phyloP scores from a whole-genome alignment of 1,139 yeast genomes.

The Diutina mesorugosa region DNA sequence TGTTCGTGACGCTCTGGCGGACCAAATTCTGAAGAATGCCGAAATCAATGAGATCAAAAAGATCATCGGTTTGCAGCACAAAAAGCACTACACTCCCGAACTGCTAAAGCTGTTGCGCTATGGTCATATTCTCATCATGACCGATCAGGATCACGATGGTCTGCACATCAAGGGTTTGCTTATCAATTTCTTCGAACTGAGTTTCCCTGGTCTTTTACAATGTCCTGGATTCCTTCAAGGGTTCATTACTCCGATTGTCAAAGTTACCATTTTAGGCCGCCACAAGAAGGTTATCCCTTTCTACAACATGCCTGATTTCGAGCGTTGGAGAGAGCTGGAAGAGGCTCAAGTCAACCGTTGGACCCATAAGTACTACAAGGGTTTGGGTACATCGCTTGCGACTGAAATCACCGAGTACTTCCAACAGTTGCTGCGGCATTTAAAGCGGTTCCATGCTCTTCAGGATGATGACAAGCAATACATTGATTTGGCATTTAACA shows the following conservation, averaged over 20 bases:
- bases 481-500: conserved; percentile 89
- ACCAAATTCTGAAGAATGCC: conserved; percentile 81
- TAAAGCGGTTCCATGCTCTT: conserved; percentile 74
- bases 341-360: conserved; percentile 71
- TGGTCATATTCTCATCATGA: conserved; percentile 98
- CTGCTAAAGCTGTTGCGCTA: conserved; percentile 70
- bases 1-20: conserved; percentile 93
- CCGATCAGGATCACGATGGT: conserved; percentile 99
- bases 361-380: conserved; percentile 94
- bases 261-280: conserved; percentile 68
- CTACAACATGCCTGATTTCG: conserved; percentile 94
- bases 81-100: conserved; percentile 53
- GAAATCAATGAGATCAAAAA: conserved; percentile 94
- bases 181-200: conserved; percentile 83
- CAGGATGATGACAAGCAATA: conserved; percentile 69
- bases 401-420: conserved; percentile 85
- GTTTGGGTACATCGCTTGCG: conserved; percentile 88
- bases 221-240: conserved; percentile 89
- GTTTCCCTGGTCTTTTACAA: conserved; percentile 86
- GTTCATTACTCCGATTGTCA: conserved; percentile 93
- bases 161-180: conserved; percentile 94
- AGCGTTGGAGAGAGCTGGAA: conserved; percentile 68
- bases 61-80: conserved; percentile 92
- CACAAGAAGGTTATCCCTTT: conserved; percentile 54
- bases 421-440: conserved; percentile 71